A percentile compares a stretch with the other conserved stretches of the same genome.
Conservation (phyloP, 2,329 filamentous ascomycete genomes). For the Pseudogymnoascus verrucosus region DNA sequence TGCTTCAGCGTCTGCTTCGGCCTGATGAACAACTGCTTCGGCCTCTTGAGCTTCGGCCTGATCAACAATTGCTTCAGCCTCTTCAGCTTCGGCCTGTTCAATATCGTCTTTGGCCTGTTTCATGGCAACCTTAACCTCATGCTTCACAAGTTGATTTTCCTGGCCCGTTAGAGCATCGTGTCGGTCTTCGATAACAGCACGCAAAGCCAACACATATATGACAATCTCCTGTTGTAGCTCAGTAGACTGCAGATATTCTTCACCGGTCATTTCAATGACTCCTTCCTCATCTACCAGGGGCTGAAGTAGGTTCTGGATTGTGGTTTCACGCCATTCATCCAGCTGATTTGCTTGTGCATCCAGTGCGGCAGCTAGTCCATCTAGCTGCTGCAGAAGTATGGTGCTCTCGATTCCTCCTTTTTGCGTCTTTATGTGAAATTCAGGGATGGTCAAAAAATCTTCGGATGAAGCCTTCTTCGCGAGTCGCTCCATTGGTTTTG, state of each 20-base stretch:
- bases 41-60: neutral
- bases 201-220: slow-evolving; percentile 72
- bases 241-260: slow-evolving; percentile 84
- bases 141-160: slow-evolving; percentile 63
- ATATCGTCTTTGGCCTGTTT: neutral
- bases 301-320: slow-evolving; percentile 62
- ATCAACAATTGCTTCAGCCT: slow-evolving; percentile 12
- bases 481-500: slow-evolving; percentile 57
- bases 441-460: slow-evolving; percentile 54
- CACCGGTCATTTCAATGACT: slow-evolving; percentile 67
- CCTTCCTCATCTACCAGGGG: slow-evolving; percentile 79
- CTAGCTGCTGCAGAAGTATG: slow-evolving; percentile 56
- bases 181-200: slow-evolving; percentile 70
- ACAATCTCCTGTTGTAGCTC: slow-evolving; percentile 83
- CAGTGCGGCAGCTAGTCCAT: slow-evolving; percentile 55
- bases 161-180: slow-evolving; percentile 69
- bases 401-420: slow-evolving; percentile 66
- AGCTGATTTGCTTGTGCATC: slow-evolving; percentile 66
- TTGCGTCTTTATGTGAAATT: slow-evolving; percentile 43
- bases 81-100: neutral
- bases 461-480: slow-evolving; percentile 43
- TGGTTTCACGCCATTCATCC: slow-evolving; percentile 65
- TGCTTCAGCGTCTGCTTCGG: slow-evolving; percentile 17
- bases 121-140: slow-evolving; percentile 52
- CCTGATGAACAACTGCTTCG: slow-evolving; percentile 12